phyloP scores from a whole-genome alignment of 2,329 filamentous ascomycete genomes.

The Sclerotinia spermophila region DNA sequence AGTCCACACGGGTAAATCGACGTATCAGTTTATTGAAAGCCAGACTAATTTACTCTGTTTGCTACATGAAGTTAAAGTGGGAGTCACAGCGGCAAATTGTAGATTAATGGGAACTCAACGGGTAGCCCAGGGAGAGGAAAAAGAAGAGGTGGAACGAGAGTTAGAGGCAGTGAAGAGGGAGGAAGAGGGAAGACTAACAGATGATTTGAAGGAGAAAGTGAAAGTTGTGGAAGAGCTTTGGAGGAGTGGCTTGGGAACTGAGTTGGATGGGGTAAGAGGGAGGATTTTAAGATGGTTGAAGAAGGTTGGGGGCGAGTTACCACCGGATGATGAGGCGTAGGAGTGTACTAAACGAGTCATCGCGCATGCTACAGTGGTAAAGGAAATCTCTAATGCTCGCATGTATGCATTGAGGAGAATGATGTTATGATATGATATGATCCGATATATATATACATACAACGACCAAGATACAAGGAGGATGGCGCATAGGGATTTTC shows the following conservation, averaged over 20 bases:
- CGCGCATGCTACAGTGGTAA: neutral
- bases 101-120: slow-evolving; percentile 65
- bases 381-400: neutral
- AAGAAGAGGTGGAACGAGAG: slow-evolving; percentile 40
- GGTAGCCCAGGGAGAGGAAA: slow-evolving; percentile 38
- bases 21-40: slow-evolving; percentile 94
- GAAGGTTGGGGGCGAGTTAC: slow-evolving; percentile 76
- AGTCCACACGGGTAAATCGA: slow-evolving; percentile 83
- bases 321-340: slow-evolving; percentile 52
- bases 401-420: neutral
- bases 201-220: slow-evolving; percentile 91
- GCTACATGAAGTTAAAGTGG: slow-evolving; percentile 83
- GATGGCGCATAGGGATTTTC: neutral
- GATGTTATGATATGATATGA: neutral
- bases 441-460: neutral
- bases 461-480: neutral
- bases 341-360: neutral
- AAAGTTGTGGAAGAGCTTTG: slow-evolving; percentile 87
- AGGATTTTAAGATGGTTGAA: slow-evolving; percentile 55
- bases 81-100: slow-evolving; percentile 66
- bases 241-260: slow-evolving; percentile 78
- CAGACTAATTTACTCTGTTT: slow-evolving; percentile 89
- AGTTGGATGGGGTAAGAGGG: slow-evolving; percentile 69
- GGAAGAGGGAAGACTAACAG: slow-evolving; percentile 70
- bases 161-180: slow-evolving; percentile 56